Evolutionary conservation across 2,329 filamentous ascomycete genomes (phyloP).

Genomic region (Ramularia collo-cygni): DNA sequence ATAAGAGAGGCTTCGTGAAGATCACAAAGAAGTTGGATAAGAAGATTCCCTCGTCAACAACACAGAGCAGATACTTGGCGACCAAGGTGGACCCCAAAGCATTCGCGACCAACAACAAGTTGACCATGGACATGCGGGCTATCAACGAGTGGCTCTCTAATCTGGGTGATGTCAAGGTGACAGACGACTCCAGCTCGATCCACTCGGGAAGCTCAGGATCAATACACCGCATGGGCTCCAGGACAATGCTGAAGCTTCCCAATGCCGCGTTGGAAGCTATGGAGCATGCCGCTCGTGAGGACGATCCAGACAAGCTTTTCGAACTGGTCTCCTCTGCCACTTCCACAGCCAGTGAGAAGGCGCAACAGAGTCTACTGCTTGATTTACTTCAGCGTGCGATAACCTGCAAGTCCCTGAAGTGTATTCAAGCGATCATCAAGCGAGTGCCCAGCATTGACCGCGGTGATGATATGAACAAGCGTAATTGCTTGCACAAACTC

Average conservation of each 20-base stretch:
- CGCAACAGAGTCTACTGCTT: slow-evolving; percentile 62
- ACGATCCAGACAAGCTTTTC: slow-evolving; percentile 53
- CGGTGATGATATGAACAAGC: slow-evolving; percentile 84
- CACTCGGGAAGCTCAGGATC: slow-evolving; percentile 56
- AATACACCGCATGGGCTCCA: slow-evolving; percentile 67
- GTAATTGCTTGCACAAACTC: slow-evolving; percentile 87
- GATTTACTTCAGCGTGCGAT: slow-evolving; percentile 75
- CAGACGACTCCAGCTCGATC: slow-evolving; percentile 67
- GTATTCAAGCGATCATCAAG: slow-evolving; percentile 63
- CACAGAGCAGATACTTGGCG: slow-evolving; percentile 78
- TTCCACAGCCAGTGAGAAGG: slow-evolving; percentile 35
- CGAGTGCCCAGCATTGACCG: slow-evolving; percentile 70
- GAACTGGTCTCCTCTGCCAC: slow-evolving; percentile 33
- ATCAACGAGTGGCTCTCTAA: slow-evolving; percentile 91
- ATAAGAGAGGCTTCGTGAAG: slow-evolving; percentile 89
- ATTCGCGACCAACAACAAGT: slow-evolving; percentile 69
- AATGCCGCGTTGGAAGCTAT: slow-evolving; percentile 61
- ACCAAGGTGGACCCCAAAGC: slow-evolving; percentile 84
- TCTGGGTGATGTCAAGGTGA: slow-evolving; percentile 68
- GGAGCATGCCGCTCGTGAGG: slow-evolving; percentile 63
- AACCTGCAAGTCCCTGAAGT: slow-evolving; percentile 59
- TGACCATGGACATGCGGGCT: slow-evolving; percentile 53
- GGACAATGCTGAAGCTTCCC: slow-evolving; percentile 67
- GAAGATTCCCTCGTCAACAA: slow-evolving; percentile 64
- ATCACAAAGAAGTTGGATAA: slow-evolving; percentile 99